phyloP scores from a whole-genome alignment of 805 yeast species.

The Metschnikowia similis region DNA sequence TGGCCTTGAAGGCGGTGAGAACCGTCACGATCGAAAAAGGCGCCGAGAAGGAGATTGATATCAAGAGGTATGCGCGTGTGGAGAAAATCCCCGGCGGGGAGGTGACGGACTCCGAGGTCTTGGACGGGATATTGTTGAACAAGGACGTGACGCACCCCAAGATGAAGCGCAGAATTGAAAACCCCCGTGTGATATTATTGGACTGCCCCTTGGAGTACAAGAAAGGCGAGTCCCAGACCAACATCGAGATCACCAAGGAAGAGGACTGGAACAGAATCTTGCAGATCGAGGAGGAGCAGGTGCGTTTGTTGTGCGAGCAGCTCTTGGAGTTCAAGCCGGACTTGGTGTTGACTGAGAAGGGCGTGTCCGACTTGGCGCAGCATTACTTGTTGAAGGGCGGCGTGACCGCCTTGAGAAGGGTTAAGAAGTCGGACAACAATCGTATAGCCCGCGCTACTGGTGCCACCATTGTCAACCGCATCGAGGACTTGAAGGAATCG shows the following conservation, averaged over 20 bases:
- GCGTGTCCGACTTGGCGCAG: slow-evolving; percentile 96
- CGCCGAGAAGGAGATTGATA: slow-evolving; percentile 78
- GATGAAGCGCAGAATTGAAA: slow-evolving; percentile 85
- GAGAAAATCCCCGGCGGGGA: slow-evolving; percentile 99
- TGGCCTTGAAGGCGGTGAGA: slow-evolving; percentile 83
- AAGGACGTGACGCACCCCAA: slow-evolving; percentile 99
- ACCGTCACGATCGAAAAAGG: slow-evolving; percentile 64
- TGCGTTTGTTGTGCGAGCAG: slow-evolving; percentile 78
- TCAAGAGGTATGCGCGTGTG: slow-evolving; percentile 85
- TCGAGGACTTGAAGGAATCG: slow-evolving; percentile 86
- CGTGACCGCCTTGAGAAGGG: slow-evolving; percentile 88
- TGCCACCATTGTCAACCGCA: slow-evolving; percentile 92
- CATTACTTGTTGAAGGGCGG: slow-evolving; percentile 93
- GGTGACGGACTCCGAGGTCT: slow-evolving; percentile 79
- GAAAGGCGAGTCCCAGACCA: slow-evolving; percentile 98
- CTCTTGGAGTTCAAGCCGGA: slow-evolving; percentile 85
- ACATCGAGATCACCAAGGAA: slow-evolving; percentile 93
- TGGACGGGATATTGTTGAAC: slow-evolving; percentile 89
- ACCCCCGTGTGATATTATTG: slow-evolving; percentile 82
- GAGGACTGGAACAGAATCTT: slow-evolving; percentile 93
- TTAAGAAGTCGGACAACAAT: slow-evolving; percentile 91
- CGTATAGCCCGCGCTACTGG: slow-evolving; percentile 97
- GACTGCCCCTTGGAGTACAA: slow-evolving; percentile 98
- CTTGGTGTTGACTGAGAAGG: slow-evolving; percentile 94
- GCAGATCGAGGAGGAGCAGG: slow-evolving; percentile 97